phyloP scores from a whole-genome alignment of 345 rosid species.

The Murraya paniculata region DNA sequence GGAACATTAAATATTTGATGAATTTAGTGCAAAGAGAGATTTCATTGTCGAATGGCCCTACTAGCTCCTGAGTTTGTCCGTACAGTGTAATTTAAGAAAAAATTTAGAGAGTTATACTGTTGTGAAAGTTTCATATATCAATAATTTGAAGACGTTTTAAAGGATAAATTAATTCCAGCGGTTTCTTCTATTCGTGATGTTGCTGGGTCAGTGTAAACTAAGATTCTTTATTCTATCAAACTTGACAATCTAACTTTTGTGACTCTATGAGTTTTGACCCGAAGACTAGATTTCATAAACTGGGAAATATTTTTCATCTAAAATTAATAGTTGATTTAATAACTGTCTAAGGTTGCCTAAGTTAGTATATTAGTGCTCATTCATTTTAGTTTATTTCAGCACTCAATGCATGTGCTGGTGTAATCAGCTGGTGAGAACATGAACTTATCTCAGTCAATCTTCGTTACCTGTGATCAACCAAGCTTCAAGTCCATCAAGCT shows the following conservation, averaged over 20 bases:
- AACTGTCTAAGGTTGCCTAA: neutral
- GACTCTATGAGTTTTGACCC: neutral
- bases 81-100: neutral
- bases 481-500: neutral
- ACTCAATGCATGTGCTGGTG: neutral
- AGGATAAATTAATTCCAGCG: neutral
- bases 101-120: neutral
- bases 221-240: neutral
- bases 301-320: neutral
- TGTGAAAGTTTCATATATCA: neutral
- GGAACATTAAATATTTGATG: neutral
- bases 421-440: neutral
- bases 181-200: neutral
- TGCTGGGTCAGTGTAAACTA: neutral
- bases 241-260: neutral
- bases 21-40: neutral
- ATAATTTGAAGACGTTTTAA: neutral
- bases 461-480: neutral
- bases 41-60: neutral
- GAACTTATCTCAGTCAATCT: neutral
- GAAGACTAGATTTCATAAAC: neutral
- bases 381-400: neutral
- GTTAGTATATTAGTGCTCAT: neutral
- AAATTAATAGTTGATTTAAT: neutral
- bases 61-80: neutral